These are phyloP conservation scores for Exidia glandulosa DNA, from an alignment of 768 basidiomycete species.

Conservation along the genomic window DNA sequence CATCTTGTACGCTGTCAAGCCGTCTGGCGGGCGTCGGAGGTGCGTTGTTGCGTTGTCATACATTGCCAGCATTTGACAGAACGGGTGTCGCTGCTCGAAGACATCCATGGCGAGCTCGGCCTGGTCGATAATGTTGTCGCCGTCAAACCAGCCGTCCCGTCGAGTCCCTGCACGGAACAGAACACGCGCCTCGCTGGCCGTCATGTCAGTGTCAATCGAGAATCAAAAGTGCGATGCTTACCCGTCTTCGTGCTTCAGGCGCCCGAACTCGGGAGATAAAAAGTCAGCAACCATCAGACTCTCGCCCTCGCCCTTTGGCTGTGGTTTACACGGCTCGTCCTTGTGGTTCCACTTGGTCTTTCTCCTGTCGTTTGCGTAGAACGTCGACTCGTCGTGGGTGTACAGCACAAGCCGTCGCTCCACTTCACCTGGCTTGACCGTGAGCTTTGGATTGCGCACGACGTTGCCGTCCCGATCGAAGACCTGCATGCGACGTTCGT, in stretches of 20 bases:
- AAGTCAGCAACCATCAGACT: neutral
- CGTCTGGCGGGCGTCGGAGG: neutral
- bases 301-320: neutral
- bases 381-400: slow-evolving; percentile 3
- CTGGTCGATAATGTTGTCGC: slow-evolving; percentile 12
- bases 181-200: neutral
- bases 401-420: neutral
- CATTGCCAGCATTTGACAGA: neutral
- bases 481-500: neutral
- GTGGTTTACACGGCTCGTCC: neutral
- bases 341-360: neutral
- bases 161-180: neutral
- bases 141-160: slow-evolving; percentile 4
- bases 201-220: neutral
- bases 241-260: neutral
- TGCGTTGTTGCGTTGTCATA: slow-evolving; percentile 1
- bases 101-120: slow-evolving; percentile 5
- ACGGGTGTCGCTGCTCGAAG: neutral
- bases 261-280: neutral
- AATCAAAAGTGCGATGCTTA: neutral
- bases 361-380: slow-evolving; percentile 1
- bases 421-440: neutral
- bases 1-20: neutral
- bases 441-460: neutral
- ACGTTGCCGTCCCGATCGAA: slow-evolving; percentile 1